Percentiles rank a stretch among this genome's conserved stretches.
Evolutionary conservation across 2,329 filamentous ascomycete species (phyloP).

Genomic region (Fusarium sarcochroum): DNA sequence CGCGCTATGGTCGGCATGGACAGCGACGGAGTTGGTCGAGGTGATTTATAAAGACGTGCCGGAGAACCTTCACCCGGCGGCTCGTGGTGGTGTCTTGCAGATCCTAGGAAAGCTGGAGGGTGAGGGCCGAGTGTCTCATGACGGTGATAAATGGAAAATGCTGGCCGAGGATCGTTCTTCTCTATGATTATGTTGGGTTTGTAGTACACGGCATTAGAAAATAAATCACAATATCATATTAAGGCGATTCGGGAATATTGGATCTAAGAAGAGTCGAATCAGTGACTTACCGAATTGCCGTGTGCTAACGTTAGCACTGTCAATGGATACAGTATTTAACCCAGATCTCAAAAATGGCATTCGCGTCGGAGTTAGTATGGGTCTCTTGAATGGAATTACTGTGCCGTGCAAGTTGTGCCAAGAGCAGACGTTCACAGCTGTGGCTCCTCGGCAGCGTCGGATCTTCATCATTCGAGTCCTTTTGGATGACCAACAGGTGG

Average conservation of each 20-base stretch:
- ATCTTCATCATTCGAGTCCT: conserved; percentile 1
- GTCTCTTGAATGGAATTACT: neutral
- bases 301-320: neutral
- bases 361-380: conserved; percentile 3
- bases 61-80: conserved; percentile 80
- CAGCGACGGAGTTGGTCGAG: conserved; percentile 86
- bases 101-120: conserved; percentile 82
- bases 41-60: conserved; percentile 87
- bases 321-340: neutral
- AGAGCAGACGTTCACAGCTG: conserved; percentile 8
- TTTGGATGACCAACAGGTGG: conserved; percentile 4
- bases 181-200: conserved; percentile 28
- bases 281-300: neutral
- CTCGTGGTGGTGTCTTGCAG: conserved; percentile 81
- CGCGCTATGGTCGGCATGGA: conserved; percentile 64
- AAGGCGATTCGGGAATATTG: no score
- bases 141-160: conserved; percentile 52
- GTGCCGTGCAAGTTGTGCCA: conserved; percentile 24
- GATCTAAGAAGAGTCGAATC: neutral
- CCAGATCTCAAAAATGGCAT: neutral
- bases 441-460: conserved; percentile 26
- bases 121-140: conserved; percentile 75
- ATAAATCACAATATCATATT: neutral
- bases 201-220: neutral
- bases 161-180: conserved; percentile 41